Base-by-base conservation (phyloP, 306 rosid species). In the Castanea sativa region DNA sequence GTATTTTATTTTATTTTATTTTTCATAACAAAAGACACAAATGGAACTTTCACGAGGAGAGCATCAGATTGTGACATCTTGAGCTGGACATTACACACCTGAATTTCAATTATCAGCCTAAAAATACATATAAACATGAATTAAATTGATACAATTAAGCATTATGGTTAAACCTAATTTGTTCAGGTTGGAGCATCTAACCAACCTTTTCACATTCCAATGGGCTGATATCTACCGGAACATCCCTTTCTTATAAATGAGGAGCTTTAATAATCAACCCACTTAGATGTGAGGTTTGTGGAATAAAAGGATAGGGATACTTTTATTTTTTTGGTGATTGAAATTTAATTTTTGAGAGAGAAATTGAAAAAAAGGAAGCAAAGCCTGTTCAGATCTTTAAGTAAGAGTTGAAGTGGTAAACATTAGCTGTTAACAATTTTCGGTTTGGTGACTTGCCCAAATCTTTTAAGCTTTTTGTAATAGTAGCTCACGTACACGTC, bases 381-480 rank as follows among this genome's bases (percentile, higher is more conserved):
- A 10, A 59, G 13, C 12, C 32, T 23, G 30, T 6, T 29, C 6
- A 29, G 20, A 63, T 41, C 69, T 56, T 19, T 74, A 63, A 11
- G 53, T 14, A 69, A 32, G 60, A 6, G 27, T 25, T 57, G 74
- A 78, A 32, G 76, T 14, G n/a, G 45, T 23, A 8, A 55, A 55
- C 75, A n/a, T 83, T 78, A 83, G 83, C 75, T 83, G 78, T 78
- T 77, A 76, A 69, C 80, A 79, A 79, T 63, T 81, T 82, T 59
- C 10, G 41, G 83, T 88, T 91, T 89, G 92, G 90, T 90, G 82
- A 67, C 88, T 87, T 16, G 72, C 81, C 69, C 75, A 11, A 30
- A 57, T 23, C 9, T 65, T 35, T 41, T 45, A 0, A 45, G 38
- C 4, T 11, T 18, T 60, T 21, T 41, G 70, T 33, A 63, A 35